Evolutionary conservation across 495 filamentous ascomycete genomes (phyloP).

Genomic region (Neurospora discreta): DNA sequence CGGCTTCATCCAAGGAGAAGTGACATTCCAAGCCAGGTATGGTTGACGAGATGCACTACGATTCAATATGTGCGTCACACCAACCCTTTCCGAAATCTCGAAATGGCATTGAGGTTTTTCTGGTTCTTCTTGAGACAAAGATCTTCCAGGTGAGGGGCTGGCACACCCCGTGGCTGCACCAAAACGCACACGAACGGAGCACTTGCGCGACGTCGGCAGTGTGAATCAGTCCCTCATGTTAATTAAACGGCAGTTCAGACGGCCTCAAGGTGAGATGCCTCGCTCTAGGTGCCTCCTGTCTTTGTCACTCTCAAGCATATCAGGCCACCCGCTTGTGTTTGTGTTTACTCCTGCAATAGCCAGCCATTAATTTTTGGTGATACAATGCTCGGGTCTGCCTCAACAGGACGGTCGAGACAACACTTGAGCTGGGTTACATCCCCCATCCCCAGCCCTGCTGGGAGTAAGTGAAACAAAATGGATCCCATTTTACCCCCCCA

Average conservation of each 20-base stretch:
- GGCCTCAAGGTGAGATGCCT: not conserved
- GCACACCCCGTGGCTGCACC: not conserved
- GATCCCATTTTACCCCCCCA: not conserved
- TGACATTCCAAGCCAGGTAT: not conserved
- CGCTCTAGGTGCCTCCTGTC: too few species aligned
- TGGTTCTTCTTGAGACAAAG: not conserved
- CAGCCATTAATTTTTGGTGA: not conserved
- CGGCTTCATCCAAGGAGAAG: not conserved
- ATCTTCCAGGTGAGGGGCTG: not conserved
- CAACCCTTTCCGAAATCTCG: not conserved
- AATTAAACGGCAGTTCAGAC: not conserved
- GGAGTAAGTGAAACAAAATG: too few species aligned
- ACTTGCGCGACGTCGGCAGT: not conserved
- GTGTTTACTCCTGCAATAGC: not conserved
- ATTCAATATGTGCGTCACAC: slow-evolving; percentile 10
- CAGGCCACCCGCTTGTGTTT: not conserved
- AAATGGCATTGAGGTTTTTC: not conserved
- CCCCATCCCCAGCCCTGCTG: not conserved
- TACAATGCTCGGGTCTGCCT: not conserved
- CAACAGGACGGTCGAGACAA: not conserved
- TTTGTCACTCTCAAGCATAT: not conserved
- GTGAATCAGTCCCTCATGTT: not conserved
- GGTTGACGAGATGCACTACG: not conserved
- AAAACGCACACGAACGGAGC: not conserved
- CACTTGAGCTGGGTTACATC: not conserved